A percentile compares a stretch with the other conserved stretches of the same genome.
phyloP scores from a whole-genome alignment of 2,329 filamentous ascomycete genomes.

The Nemania sp. region DNA sequence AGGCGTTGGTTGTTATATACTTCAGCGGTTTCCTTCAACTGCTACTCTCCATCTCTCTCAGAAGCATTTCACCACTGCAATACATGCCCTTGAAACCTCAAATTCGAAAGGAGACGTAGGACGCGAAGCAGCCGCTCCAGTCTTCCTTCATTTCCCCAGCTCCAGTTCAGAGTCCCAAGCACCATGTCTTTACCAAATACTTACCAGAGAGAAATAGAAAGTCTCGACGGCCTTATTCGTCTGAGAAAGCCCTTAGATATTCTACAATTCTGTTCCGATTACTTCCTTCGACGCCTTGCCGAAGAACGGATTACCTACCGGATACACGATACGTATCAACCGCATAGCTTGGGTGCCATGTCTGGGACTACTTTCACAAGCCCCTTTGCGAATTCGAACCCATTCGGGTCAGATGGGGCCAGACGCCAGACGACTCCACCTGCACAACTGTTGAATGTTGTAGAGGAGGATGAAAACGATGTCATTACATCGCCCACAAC shows the following conservation, averaged over 20 bases:
- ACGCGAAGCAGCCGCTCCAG: neutral
- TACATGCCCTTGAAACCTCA: neutral
- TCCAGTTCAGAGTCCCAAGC: neutral
- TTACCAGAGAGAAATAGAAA: slow-evolving; percentile 66
- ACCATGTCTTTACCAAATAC: slow-evolving; percentile 55
- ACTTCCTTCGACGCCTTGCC: slow-evolving; percentile 68
- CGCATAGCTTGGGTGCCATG: slow-evolving; percentile 59
- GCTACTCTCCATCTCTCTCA: neutral
- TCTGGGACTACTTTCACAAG: slow-evolving; percentile 78
- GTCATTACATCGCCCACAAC: slow-evolving; percentile 75
- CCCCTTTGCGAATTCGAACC: slow-evolving; percentile 72
- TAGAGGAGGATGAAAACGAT: slow-evolving; percentile 85
- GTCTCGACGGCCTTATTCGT: slow-evolving; percentile 64
- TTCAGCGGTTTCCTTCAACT: neutral
- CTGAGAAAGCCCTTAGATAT: slow-evolving; percentile 64
- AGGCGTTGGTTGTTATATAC: neutral
- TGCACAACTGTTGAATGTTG: slow-evolving; percentile 58
- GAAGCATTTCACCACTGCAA: neutral
- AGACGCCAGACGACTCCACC: slow-evolving; percentile 32
- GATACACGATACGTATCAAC: slow-evolving; percentile 13
- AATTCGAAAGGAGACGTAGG: neutral
- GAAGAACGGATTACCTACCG: slow-evolving; percentile 62
- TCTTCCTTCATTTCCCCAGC: neutral
- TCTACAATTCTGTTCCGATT: slow-evolving; percentile 72
- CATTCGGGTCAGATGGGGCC: slow-evolving; percentile 65